Percentiles rank a stretch among this genome's conserved stretches.
Conservation (phyloP, 192 early-diverging fungal species). For the Cetraspora pellucida region DNA sequence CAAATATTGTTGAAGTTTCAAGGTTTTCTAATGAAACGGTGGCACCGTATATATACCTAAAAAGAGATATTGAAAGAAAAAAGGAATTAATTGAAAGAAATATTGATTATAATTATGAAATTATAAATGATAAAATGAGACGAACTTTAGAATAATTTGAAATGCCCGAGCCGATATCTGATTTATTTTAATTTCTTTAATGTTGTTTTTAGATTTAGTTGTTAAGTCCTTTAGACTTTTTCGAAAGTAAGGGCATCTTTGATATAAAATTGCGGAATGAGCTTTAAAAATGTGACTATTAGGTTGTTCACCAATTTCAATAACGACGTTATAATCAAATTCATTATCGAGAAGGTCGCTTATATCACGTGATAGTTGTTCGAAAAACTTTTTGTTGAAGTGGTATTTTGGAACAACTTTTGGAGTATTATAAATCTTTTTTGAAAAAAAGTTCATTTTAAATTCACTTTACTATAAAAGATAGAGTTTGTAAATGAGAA, state of each 20-base stretch:
- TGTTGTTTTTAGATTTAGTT: neutral
- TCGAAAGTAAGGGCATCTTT: neutral
- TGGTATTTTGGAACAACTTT: no score
- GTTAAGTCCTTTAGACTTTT: neutral
- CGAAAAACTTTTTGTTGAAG: no score
- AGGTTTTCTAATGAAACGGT: neutral
- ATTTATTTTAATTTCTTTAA: neutral
- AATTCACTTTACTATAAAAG: no score
- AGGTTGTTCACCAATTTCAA: neutral
- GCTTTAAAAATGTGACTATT: neutral
- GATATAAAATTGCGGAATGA: slow-evolving; percentile 12
- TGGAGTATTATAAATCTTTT: no score
- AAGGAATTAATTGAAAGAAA: neutral
- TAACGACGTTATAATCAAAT: neutral
- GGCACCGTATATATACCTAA: slow-evolving; percentile 21
- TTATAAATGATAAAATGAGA: neutral
- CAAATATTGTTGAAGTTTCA: neutral
- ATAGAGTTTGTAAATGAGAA: no score
- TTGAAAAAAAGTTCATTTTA: no score
- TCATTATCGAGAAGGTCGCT: neutral
- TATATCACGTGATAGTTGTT: neutral
- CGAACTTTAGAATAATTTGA: neutral
- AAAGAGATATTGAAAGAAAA: neutral
- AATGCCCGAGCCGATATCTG: neutral
- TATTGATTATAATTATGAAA: neutral